These are phyloP conservation scores for Xylariaceae sp. DNA, from an alignment of 2,329 filamentous ascomycete species.

Conservation along the genomic window DNA sequence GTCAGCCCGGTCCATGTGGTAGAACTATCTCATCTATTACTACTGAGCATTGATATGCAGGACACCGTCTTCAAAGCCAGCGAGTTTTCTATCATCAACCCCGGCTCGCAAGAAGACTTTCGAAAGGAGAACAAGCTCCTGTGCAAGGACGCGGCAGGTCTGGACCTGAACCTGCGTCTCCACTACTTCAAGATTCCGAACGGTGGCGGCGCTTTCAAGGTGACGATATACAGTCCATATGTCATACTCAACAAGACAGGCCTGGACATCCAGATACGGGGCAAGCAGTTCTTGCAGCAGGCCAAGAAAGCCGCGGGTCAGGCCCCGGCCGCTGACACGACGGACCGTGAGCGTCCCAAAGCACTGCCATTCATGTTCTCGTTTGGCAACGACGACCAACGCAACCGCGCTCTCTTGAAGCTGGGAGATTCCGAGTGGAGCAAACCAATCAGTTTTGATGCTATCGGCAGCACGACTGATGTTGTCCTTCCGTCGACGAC, in stretches of 20 bases:
- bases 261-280: conserved; percentile 76
- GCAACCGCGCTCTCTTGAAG: conserved; percentile 82
- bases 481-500: conserved; percentile 70
- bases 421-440: conserved; percentile 91
- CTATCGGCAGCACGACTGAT: conserved; percentile 87
- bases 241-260: conserved; percentile 94
- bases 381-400: conserved; percentile 77
- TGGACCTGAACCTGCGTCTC: conserved; percentile 72
- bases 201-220: conserved; percentile 90
- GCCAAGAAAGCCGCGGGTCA: conserved; percentile 80
- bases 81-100: conserved; percentile 96
- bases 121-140: conserved; percentile 70
- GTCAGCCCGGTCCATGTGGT: conserved; percentile 97
- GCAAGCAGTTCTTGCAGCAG: conserved; percentile 80
- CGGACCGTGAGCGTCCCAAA: conserved; percentile 54
- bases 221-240: conserved; percentile 92
- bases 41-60: conserved; percentile 93
- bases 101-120: conserved; percentile 81
- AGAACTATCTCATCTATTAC: conserved; percentile 83
- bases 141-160: conserved; percentile 77
- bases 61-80: conserved; percentile 91
- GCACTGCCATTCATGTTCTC: conserved; percentile 94
- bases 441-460: conserved; percentile 95
- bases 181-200: conserved; percentile 89
- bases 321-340: conserved; percentile 46